These are phyloP conservation scores for Helotiales sp. DNA, from an alignment of 2,329 filamentous ascomycete genomes.

Conservation along the genomic window DNA sequence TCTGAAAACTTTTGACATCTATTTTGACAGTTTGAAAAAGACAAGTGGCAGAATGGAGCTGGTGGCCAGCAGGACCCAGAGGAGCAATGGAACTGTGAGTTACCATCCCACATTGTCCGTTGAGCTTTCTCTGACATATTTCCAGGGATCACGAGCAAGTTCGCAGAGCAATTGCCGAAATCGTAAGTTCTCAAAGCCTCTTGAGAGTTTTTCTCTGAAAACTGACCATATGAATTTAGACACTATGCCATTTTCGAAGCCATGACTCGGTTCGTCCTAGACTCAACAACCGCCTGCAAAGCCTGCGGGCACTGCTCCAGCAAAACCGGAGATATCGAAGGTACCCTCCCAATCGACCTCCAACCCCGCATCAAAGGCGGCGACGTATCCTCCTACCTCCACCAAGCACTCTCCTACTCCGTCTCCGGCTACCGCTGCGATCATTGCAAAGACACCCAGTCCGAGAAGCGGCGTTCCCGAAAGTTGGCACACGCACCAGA, in stretches of 20 bases:
- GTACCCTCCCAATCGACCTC: constrained; percentile 29
- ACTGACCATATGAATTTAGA: constrained; percentile 9
- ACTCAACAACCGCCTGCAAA: constrained; percentile 25
- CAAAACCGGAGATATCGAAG: constrained; percentile 23
- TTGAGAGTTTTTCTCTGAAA: background rate
- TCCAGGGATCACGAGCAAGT: constrained; percentile 27
- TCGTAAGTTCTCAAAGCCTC: constrained; percentile 19
- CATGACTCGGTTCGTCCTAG: constrained; percentile 18
- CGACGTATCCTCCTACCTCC: constrained; percentile 25
- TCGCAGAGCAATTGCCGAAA: constrained; percentile 29
- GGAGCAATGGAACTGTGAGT: constrained; percentile 32
- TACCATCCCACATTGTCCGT: too few relatives aligned
- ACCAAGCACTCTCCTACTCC: constrained; percentile 24
- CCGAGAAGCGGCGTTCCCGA: constrained; percentile 14
- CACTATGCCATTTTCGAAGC: constrained; percentile 23
- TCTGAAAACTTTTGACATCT: background rate
- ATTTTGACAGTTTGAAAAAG: background rate
- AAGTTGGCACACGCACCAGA: constrained; percentile 28
- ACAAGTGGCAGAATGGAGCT: background rate
- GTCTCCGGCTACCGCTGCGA: constrained; percentile 32
- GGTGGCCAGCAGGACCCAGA: constrained; percentile 25
- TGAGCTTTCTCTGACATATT: too few relatives aligned
- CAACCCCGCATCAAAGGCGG: constrained; percentile 20
- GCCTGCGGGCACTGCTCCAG: constrained; percentile 27
- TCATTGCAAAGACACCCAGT: constrained; percentile 19